Conservation (phyloP, 1,284 basidiomycete genomes). For the Ceratobasidium sp. region DNA sequence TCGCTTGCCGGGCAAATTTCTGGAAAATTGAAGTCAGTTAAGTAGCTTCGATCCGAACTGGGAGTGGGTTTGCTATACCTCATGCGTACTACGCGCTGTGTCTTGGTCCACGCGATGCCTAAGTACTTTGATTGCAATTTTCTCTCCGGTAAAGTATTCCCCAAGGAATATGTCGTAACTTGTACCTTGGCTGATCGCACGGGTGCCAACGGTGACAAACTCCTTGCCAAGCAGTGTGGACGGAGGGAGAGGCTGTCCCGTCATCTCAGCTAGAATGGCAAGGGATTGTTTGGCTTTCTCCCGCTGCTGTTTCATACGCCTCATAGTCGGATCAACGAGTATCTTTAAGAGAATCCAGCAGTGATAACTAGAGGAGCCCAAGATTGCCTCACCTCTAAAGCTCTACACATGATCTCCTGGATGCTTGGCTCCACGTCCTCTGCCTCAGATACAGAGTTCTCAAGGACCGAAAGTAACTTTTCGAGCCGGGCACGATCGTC, state of each 20-base stretch:
- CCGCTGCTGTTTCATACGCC: no score
- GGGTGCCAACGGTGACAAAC: conserved; percentile 11
- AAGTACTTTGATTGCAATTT: conserved; percentile 29
- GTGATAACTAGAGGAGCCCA: no score
- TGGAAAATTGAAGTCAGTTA: neutral
- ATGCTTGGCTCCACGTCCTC: no score
- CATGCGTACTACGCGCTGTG: conserved; percentile 13
- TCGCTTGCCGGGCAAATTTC: conserved; percentile 25
- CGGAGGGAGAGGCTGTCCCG: conserved; percentile 20
- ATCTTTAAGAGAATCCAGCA: no score
- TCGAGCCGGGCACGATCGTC: no score
- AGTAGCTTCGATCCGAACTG: neutral
- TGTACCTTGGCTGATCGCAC: conserved; percentile 6
- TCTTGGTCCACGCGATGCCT: conserved; percentile 23
- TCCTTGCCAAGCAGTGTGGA: conserved; percentile 19
- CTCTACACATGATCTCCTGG: no score
- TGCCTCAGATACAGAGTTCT: no score
- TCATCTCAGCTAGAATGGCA: conserved; percentile 26
- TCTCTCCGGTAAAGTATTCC: conserved; percentile 28
- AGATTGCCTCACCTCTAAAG: no score
- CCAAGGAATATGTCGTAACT: conserved; percentile 29
- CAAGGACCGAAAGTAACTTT: no score
- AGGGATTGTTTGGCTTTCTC: conserved; percentile 22
- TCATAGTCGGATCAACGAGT: no score
- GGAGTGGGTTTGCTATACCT: conserved; percentile 5